Conservation (phyloP, 805 yeast species). For the Debaryomyces hansenii region DNA sequence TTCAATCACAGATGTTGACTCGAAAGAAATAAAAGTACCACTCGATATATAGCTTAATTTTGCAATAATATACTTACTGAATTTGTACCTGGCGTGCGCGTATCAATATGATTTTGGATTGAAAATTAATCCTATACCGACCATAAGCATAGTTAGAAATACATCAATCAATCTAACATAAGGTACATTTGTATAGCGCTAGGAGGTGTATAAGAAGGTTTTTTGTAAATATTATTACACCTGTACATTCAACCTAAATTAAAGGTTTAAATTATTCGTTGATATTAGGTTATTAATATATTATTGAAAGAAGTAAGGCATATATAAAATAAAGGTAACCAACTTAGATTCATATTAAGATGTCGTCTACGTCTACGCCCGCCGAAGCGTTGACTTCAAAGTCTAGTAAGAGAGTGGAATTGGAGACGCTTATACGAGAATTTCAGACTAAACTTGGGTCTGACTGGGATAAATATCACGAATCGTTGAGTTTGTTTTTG, state of each 20-base stretch:
- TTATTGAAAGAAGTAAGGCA: too few relatives aligned
- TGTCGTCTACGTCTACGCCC: constrained; percentile 1
- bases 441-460: constrained; percentile 73
- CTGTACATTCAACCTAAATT: too few relatives aligned
- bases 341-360: background rate
- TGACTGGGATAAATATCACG: constrained; percentile 86
- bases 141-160: too few relatives aligned
- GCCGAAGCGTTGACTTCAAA: background rate
- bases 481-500: constrained; percentile 70
- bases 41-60: background rate
- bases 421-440: constrained; percentile 59
- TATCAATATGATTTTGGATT: background rate
- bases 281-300: too few relatives aligned
- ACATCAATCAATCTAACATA: too few relatives aligned
- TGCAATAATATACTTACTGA: background rate
- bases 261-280: too few relatives aligned
- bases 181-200: too few relatives aligned
- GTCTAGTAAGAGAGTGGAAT: constrained; percentile 28
- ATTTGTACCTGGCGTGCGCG: background rate
- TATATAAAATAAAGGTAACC: too few relatives aligned
- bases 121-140: too few relatives aligned
- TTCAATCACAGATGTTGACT: background rate
- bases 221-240: too few relatives aligned
- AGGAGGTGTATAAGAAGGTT: too few relatives aligned
- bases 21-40: background rate